phyloP scores from a whole-genome alignment of 345 rosid genomes.

The Acer campestre region DNA sequence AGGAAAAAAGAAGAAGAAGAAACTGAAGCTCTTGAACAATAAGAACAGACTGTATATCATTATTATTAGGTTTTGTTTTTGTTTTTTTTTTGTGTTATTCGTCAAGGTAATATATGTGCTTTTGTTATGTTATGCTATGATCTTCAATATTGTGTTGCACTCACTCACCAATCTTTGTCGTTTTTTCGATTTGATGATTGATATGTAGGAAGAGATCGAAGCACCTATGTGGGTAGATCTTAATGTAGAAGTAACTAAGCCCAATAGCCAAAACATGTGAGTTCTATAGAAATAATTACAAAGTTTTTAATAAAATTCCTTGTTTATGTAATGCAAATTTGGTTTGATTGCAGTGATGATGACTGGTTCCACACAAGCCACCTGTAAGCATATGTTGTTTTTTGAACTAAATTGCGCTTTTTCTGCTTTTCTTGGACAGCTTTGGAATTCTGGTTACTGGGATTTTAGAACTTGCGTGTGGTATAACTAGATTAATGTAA shows the following conservation, averaged over 20 bases:
- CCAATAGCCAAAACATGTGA: slow-evolving; percentile 30
- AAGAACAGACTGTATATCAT: background rate
- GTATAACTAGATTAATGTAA: slow-evolving; percentile 7
- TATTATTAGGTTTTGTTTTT: background rate
- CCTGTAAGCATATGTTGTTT: slow-evolving; percentile 40
- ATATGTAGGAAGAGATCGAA: slow-evolving; percentile 44
- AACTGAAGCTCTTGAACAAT: background rate
- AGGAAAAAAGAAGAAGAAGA: background rate
- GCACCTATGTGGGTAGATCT: slow-evolving; percentile 54
- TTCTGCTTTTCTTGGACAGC: background rate
- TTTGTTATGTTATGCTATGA: background rate
- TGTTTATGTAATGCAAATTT: slow-evolving; percentile 1
- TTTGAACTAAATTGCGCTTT: background rate
- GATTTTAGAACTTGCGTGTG: background rate
- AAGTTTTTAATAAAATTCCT: background rate
- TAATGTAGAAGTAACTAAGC: slow-evolving; percentile 27
- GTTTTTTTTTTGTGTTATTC: background rate
- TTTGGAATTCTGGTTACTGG: background rate
- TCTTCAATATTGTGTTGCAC: background rate
- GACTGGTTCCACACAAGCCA: slow-evolving; percentile 55
- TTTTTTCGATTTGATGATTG: background rate
- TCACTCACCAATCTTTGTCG: background rate
- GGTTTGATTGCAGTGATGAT: slow-evolving; percentile 46
- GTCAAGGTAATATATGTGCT: background rate
- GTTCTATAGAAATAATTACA: slow-evolving; percentile 7